Conservation (phyloP, 2,329 filamentous ascomycete genomes). For the Cladobotryum protrusum region DNA sequence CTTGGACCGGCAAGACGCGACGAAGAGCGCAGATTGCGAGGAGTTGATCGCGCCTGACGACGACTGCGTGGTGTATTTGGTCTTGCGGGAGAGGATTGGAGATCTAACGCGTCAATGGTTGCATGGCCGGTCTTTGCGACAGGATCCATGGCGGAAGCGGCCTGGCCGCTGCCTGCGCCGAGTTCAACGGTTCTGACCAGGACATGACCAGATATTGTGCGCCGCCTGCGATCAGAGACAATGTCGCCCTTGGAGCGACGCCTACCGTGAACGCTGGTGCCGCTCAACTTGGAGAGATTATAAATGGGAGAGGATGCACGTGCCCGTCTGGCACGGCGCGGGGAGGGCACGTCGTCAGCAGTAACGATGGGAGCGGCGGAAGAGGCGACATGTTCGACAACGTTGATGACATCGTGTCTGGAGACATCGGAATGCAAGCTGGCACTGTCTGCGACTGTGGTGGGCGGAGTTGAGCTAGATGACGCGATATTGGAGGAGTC, state of each 20-base stretch:
- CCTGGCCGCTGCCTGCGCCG: slow-evolving; percentile 12
- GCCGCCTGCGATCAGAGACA: slow-evolving; percentile 38
- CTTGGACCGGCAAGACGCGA: slow-evolving; percentile 32
- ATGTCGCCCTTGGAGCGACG: slow-evolving; percentile 47
- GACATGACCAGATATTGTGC: slow-evolving; percentile 39
- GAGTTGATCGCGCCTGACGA: slow-evolving; percentile 26
- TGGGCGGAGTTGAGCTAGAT: slow-evolving; percentile 58
- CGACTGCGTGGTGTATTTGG: slow-evolving; percentile 29
- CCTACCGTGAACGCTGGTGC: slow-evolving; percentile 55
- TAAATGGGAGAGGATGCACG: slow-evolving; percentile 55
- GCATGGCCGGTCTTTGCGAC: slow-evolving; percentile 22
- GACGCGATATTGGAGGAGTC: slow-evolving; percentile 48
- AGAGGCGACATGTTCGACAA: slow-evolving; percentile 22
- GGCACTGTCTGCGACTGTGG: slow-evolving; percentile 56
- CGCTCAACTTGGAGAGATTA: slow-evolving; percentile 58
- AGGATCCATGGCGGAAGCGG: slow-evolving; percentile 2
- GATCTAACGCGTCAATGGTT: slow-evolving; percentile 42
- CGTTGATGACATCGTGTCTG: slow-evolving; percentile 33
- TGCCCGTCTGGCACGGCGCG: slow-evolving; percentile 47
- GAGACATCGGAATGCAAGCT: slow-evolving; percentile 47
- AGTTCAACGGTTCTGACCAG: slow-evolving; percentile 23
- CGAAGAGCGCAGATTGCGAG: slow-evolving; percentile 32
- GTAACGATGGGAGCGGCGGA: slow-evolving; percentile 7
- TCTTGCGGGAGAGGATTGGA: slow-evolving; percentile 37
- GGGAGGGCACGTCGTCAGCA: slow-evolving; percentile 19